phyloP scores from a whole-genome alignment of 2,329 filamentous ascomycete species.

The Penicillium italicum region DNA sequence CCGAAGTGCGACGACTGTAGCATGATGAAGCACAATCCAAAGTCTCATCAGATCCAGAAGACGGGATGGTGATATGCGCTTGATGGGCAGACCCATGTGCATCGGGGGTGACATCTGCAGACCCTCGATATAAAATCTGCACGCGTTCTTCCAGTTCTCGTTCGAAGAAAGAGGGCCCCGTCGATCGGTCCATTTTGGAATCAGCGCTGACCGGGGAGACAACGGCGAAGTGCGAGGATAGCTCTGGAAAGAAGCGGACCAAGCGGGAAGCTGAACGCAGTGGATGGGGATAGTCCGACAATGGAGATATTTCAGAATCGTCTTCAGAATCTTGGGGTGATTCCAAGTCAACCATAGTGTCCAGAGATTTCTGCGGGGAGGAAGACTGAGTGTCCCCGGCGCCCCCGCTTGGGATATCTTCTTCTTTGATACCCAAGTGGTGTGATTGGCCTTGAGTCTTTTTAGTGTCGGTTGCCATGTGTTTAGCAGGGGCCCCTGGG shows the following conservation, averaged over 20 bases:
- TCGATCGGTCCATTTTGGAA: slow-evolving; percentile 5
- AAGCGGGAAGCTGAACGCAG: slow-evolving; percentile 13
- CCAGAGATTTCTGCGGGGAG: slow-evolving; percentile 12
- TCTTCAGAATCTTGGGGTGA: slow-evolving; percentile 12
- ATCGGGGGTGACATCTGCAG: neutral
- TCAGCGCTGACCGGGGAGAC: slow-evolving; percentile 23
- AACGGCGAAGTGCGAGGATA: slow-evolving; percentile 26
- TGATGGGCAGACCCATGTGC: neutral
- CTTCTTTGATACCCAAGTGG: neutral
- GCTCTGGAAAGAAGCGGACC: slow-evolving; percentile 32
- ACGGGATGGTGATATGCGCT: slow-evolving; percentile 6
- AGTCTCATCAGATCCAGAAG: slow-evolving; percentile 23
- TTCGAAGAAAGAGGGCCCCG: slow-evolving; percentile 7
- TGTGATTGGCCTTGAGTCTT: neutral
- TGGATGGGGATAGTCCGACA: slow-evolving; percentile 18
- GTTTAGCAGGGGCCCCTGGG: neutral
- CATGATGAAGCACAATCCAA: slow-evolving; percentile 34
- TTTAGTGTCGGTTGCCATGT: neutral
- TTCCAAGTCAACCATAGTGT: slow-evolving; percentile 16
- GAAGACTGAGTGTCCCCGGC: neutral
- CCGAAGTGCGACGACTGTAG: slow-evolving; percentile 36
- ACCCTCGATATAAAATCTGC: slow-evolving; percentile 13
- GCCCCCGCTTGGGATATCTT: neutral
- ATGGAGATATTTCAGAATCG: slow-evolving; percentile 27
- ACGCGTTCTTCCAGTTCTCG: slow-evolving; percentile 18